Evolutionary conservation across 371 early-diverging fungal genomes (phyloP).

Genomic region (Mucor saturninus): DNA sequence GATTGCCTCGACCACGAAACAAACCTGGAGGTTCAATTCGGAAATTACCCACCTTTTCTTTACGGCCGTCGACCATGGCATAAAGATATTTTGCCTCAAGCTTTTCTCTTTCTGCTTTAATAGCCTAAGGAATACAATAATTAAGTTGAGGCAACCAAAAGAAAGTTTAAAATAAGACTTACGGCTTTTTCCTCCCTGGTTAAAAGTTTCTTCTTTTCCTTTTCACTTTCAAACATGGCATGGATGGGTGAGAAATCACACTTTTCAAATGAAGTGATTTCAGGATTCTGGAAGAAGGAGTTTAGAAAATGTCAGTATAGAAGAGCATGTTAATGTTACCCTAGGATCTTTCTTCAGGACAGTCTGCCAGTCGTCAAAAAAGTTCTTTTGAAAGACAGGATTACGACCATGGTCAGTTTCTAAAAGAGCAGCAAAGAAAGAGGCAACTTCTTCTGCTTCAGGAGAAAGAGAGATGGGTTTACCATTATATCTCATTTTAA

Average conservation of each 20-base stretch:
- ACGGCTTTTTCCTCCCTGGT: conserved; percentile 91
- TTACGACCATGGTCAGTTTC: conserved; percentile 88
- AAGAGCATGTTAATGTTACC: conserved; percentile 34
- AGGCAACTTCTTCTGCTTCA: conserved; percentile 93
- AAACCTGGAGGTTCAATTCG: conserved; percentile 96
- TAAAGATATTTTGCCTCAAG: conserved; percentile 80
- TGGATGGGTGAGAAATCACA: conserved; percentile 93
- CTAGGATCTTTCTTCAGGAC: conserved; percentile 68
- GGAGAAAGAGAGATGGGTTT: conserved; percentile 74
- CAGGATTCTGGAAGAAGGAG: conserved; percentile 52
- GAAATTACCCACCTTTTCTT: conserved; percentile 97
- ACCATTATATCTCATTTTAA: conserved; percentile 90
- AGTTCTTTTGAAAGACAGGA: conserved; percentile 86
- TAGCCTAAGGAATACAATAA: conserved; percentile 29
- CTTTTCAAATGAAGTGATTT: conserved; percentile 77
- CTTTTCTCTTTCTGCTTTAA: conserved; percentile 75
- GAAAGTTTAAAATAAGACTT: conserved; percentile 3
- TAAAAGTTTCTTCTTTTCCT: conserved; percentile 82
- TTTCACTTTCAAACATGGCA: conserved; percentile 76
- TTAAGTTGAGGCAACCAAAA: too few species aligned
- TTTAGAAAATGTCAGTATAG: too few species aligned
- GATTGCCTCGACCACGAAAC: conserved; percentile 96
- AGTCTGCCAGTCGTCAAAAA: conserved; percentile 85
- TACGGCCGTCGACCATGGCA: conserved; percentile 86
- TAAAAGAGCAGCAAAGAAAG: conserved; percentile 89